Percentiles rank a stretch among this genome's conserved stretches.
Evolutionary conservation across 2,329 filamentous ascomycete genomes (phyloP).

Genomic region (Alternaria sp.): DNA sequence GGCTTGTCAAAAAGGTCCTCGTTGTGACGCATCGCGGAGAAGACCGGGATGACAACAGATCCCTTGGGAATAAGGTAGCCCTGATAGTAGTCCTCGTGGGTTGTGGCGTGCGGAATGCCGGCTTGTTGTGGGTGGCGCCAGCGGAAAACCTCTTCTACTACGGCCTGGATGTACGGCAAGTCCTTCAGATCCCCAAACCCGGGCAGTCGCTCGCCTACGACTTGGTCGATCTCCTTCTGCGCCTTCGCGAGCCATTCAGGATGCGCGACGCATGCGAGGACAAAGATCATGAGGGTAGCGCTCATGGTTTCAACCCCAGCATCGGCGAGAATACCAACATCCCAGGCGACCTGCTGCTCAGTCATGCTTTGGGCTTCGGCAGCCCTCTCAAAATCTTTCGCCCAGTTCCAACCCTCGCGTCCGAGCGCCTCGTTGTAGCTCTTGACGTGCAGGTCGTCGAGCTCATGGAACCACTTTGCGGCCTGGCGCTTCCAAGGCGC

Average conservation of each 20-base stretch:
- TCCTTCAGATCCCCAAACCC: conserved; percentile 30
- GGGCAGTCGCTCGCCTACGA: conserved; percentile 32
- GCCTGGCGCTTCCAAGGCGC: conserved; percentile 40
- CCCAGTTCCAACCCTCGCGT: conserved; percentile 31
- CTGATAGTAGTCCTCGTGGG: conserved; percentile 57
- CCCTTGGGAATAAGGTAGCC: conserved; percentile 59
- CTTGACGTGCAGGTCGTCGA: conserved; percentile 24
- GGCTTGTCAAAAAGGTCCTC: conserved; percentile 39
- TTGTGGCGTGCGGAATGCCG: conserved; percentile 56
- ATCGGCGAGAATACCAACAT: conserved; percentile 19
- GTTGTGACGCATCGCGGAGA: conserved; percentile 45
- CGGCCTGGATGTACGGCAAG: conserved; percentile 39
- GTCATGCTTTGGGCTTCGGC: too few relatives aligned
- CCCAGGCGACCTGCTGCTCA: too few relatives aligned
- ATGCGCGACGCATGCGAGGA: conserved; percentile 24
- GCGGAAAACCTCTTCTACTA: conserved; percentile 42
- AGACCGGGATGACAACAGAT: conserved; percentile 43
- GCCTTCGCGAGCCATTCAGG: conserved; percentile 19
- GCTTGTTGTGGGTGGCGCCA: conserved; percentile 50
- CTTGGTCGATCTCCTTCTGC: conserved; percentile 16
- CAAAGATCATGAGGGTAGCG: conserved; percentile 18
- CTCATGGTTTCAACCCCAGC: conserved; percentile 32
- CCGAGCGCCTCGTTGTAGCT: conserved; percentile 21
- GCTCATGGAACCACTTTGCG: conserved; percentile 20
- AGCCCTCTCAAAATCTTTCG: conserved; percentile 12